These are phyloP conservation scores for Paraphysoderma sedebokerense DNA, from an alignment of 371 early-diverging fungal genomes.

Conservation along the genomic window DNA sequence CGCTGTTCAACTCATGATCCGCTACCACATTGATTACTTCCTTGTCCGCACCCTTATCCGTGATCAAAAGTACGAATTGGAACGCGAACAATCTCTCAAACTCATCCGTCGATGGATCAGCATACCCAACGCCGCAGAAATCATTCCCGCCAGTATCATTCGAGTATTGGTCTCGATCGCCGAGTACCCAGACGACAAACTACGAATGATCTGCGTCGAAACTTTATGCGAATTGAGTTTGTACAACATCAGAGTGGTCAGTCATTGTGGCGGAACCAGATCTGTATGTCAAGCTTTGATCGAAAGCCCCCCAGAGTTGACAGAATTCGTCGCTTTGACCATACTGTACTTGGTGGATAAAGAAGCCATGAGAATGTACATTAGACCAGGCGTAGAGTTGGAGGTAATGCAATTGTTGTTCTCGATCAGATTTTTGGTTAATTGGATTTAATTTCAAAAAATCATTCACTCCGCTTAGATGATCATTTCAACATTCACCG, in stretches of 20 bases:
- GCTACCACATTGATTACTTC: background rate
- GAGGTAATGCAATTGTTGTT: conserved; percentile 21
- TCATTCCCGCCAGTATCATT: conserved; percentile 44
- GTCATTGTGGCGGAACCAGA: conserved; percentile 48
- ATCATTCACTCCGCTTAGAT: conserved; percentile 19
- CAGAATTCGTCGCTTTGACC: conserved; percentile 41
- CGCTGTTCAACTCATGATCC: background rate
- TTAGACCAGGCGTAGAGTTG: conserved; percentile 59
- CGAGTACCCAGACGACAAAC: conserved; percentile 56
- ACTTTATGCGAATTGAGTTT: conserved; percentile 50
- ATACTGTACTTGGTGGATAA: conserved; percentile 53
- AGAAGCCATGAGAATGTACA: conserved; percentile 37
- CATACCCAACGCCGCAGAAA: conserved; percentile 29
- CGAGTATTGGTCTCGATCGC: conserved; percentile 55
- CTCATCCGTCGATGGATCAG: conserved; percentile 50
- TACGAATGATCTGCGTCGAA: conserved; percentile 51
- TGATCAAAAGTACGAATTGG: conserved; percentile 41
- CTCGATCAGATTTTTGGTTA: conserved; percentile 1
- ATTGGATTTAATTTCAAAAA: background rate
- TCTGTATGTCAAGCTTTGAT: conserved; percentile 45
- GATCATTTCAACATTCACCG: conserved; percentile 57
- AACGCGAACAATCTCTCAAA: conserved; percentile 56
- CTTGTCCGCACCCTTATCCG: conserved; percentile 23
- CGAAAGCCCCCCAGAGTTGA: conserved; percentile 49
- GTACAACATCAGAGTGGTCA: conserved; percentile 35